A percentile compares a stretch with the other conserved stretches of the same genome.
phyloP scores from a whole-genome alignment of 805 yeast species.

The Yarrowia sp. region DNA sequence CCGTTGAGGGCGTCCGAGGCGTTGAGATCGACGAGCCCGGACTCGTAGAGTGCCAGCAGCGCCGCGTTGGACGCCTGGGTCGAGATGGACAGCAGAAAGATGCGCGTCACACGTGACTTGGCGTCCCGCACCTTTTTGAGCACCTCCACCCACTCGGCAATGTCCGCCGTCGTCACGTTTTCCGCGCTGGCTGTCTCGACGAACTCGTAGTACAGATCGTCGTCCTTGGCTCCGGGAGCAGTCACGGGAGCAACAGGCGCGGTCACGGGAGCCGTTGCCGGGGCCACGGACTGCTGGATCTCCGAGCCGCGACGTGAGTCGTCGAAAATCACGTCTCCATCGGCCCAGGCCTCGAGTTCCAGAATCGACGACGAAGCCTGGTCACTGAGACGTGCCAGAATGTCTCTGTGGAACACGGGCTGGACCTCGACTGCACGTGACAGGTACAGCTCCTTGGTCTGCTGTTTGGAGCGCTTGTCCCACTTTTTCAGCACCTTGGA shows the following conservation, averaged over 20 bases:
- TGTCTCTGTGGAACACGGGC: slow-evolving; percentile 92
- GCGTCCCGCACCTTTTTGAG: slow-evolving; percentile 54
- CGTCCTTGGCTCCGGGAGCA: slow-evolving; percentile 47
- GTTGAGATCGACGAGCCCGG: slow-evolving; percentile 63
- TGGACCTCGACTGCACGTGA: slow-evolving; percentile 94
- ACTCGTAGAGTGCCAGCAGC: slow-evolving; percentile 57
- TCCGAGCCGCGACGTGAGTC: slow-evolving; percentile 29
- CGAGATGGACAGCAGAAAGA: slow-evolving; percentile 73
- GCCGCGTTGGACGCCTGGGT: slow-evolving; percentile 70
- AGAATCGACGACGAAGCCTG: slow-evolving; percentile 58
- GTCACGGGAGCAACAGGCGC: slow-evolving; percentile 15
- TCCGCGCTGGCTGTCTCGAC: slow-evolving; percentile 50
- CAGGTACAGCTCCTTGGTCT: slow-evolving; percentile 88
- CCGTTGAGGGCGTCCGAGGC: slow-evolving; percentile 75
- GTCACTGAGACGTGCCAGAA: slow-evolving; percentile 84
- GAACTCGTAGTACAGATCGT: slow-evolving; percentile 75
- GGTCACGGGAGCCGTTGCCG: background rate
- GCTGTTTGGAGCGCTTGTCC: slow-evolving; percentile 96
- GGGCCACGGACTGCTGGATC: background rate
- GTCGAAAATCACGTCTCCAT: slow-evolving; percentile 54
- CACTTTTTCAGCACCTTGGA: slow-evolving; percentile 95
- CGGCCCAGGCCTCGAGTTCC: slow-evolving; percentile 77
- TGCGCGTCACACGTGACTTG: slow-evolving; percentile 63
- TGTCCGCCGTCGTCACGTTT: slow-evolving; percentile 50
- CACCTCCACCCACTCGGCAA: slow-evolving; percentile 57